phyloP scores from a whole-genome alignment of 1,139 yeast species.

The Candida sp. region DNA sequence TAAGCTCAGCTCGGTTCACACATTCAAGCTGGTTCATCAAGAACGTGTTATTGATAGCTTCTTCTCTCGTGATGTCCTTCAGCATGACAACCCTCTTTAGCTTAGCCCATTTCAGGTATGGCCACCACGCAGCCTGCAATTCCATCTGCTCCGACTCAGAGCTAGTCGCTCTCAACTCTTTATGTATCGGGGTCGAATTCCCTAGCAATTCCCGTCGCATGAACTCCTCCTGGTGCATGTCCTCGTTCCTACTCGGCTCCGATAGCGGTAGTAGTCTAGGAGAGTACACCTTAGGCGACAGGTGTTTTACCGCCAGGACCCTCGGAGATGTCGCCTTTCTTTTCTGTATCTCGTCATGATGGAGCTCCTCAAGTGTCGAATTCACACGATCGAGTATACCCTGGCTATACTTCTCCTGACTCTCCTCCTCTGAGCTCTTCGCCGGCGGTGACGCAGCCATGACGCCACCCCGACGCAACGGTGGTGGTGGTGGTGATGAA shows the following conservation, averaged over 20 bases:
- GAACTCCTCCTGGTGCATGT: background rate
- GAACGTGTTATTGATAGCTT: conserved; percentile 26
- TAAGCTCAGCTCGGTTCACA: conserved; percentile 21
- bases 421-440: background rate
- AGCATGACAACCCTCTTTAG: conserved; percentile 23
- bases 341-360: background rate
- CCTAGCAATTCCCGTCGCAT: background rate
- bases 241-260: background rate
- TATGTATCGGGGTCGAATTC: background rate
- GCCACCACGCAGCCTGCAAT: conserved; percentile 20
- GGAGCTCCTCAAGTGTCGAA: conserved; percentile 13
- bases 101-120: conserved; percentile 27
- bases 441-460: background rate
- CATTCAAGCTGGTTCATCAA: conserved; percentile 24
- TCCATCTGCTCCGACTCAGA: background rate
- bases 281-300: background rate
- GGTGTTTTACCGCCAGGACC: background rate
- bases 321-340: background rate
- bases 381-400: conserved; percentile 15
- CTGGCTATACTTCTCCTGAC: conserved; percentile 6
- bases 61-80: conserved; percentile 19
- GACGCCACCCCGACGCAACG: background rate
- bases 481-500: background rate
- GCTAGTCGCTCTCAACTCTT: background rate
- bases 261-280: background rate